Base-by-base conservation (phyloP, 129 eudicot genomes). In the Saposhnikovia divaricata region DNA sequence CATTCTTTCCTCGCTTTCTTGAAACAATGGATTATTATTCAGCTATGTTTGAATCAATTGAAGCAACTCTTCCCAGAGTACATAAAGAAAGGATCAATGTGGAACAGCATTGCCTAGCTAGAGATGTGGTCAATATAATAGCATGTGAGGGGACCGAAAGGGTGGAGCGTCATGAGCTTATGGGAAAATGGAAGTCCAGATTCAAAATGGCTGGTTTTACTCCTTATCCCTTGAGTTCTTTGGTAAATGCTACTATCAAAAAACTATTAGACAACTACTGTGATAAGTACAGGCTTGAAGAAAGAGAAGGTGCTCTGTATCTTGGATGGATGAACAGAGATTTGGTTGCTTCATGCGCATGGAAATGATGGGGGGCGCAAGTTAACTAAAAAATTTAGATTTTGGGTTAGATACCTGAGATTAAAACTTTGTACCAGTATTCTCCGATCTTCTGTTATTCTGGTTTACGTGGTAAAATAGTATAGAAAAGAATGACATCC, bases 261-360 rank as follows among this genome's bases (percentile, higher is more conserved):
- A 83, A 81, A 25, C 72, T 90, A 74, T 82, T 90, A 40, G 81
- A 81, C 55, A 89, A 84, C 59, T 90, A 93, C 79, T 83, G 86
- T 63, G 81, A 87, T 16, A 90, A 81, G 57, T 93, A 93, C 82
- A 90, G 96, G 79, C 86, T 90, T 77, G 87, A 87, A 78, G 98
- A 93, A 82, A 89, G 89, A 82, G 93, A 93, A 76, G 98, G 93
- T 42, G 96, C 89, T 75, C 81, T 93, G 77, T 93, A 87, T 88
- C 93, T 93, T 66, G 96, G 98, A 14, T 93, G 98, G 98, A 89
- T 84, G 93, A 85, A 89, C 74, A 85, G 98, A 80, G 92, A 93
- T 83, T 86, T 93, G 86, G 93, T 90, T 50, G 96, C 89, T 84
- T 87, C 96, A 77, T 87, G 93, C 83, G 98, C 98, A 66, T 93